Percentiles rank a stretch among this genome's conserved stretches.
These are phyloP conservation scores for Dimargaris xerosporica DNA, from an alignment of 192 early-diverging fungal species.

Conservation along the genomic window DNA sequence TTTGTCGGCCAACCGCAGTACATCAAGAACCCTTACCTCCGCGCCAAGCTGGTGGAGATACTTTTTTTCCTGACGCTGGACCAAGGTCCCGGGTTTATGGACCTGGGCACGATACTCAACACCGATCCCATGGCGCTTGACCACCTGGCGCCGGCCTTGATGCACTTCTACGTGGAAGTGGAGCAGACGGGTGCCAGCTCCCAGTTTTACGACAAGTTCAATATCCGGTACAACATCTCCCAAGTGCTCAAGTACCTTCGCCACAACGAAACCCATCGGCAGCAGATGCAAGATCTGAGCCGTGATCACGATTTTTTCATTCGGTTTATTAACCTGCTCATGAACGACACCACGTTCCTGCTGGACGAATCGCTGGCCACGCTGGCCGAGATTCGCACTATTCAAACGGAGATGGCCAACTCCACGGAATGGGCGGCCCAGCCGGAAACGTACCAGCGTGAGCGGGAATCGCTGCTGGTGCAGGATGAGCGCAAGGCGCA, in stretches of 20 bases:
- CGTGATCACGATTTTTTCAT: conserved; percentile 45
- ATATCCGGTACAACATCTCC: conserved; percentile 89
- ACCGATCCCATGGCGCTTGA: conserved; percentile 57
- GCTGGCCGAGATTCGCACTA: conserved; percentile 61
- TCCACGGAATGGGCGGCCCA: conserved; percentile 27
- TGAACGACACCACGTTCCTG: conserved; percentile 92
- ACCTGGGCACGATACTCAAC: conserved; percentile 48
- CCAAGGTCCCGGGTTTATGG: conserved; percentile 21
- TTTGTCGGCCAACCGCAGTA: conserved; percentile 64
- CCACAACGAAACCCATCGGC: conserved; percentile 54
- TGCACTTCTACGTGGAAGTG: conserved; percentile 91
- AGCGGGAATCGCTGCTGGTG: conserved; percentile 32
- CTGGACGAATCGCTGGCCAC: conserved; percentile 86
- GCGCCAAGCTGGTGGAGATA: conserved; percentile 86
- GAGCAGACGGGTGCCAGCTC: conserved; percentile 84
- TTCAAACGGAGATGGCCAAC: conserved; percentile 68
- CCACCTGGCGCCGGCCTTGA: conserved; percentile 64
- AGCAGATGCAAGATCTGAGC: conserved; percentile 2
- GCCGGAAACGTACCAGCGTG: conserved; percentile 32
- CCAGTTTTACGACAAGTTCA: conserved; percentile 99
- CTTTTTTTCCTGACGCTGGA: conserved; percentile 25
- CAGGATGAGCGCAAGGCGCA: conserved; percentile 66
- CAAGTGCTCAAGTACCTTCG: conserved; percentile 78
- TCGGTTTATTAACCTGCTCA: conserved; percentile 74
- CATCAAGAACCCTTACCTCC: conserved; percentile 90